Evolutionary conservation across 2,329 filamentous ascomycete genomes (phyloP).

Genomic region (Nannizzia gypsea): DNA sequence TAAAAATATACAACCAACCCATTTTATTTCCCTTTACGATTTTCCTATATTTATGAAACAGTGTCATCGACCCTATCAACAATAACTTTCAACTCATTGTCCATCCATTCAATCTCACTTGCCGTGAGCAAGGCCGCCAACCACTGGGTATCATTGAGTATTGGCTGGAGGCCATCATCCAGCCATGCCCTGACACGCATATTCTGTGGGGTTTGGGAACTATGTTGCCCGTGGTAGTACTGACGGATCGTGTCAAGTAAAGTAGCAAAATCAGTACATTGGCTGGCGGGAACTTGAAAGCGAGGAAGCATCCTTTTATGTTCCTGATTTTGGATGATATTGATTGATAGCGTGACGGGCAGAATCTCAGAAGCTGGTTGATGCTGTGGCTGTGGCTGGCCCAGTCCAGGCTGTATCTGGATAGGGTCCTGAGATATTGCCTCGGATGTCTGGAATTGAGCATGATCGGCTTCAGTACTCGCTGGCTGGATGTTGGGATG

Average conservation of each 20-base stretch:
- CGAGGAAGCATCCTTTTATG: constrained; percentile 30
- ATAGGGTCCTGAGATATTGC: neutral
- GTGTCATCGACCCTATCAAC: constrained; percentile 23
- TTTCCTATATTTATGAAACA: neutral
- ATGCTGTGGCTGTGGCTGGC: neutral
- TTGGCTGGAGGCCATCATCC: constrained; percentile 29
- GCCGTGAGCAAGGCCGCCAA: constrained; percentile 33
- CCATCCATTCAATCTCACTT: constrained; percentile 38
- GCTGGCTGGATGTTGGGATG: neutral
- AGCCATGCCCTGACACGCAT: constrained; percentile 30
- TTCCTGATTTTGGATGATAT: constrained; percentile 25
- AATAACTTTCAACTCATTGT: constrained; percentile 33
- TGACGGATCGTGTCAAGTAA: constrained; percentile 24
- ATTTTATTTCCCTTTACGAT: too few relatives aligned
- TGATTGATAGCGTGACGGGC: constrained; percentile 22
- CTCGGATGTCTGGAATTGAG: constrained; percentile 20
- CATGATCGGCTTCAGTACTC: constrained; percentile 8
- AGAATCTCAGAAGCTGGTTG: neutral
- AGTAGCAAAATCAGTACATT: constrained; percentile 24
- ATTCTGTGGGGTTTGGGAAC: constrained; percentile 7
- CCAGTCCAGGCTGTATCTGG: neutral
- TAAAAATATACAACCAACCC: too few relatives aligned
- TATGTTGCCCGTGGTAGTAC: constrained; percentile 14
- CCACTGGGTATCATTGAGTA: constrained; percentile 35
- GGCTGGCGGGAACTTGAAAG: constrained; percentile 22